Percentiles rank a stretch among this genome's conserved stretches.
phyloP scores from a whole-genome alignment of 2,329 filamentous ascomycete genomes.

The Colletotrichum trifolii region DNA sequence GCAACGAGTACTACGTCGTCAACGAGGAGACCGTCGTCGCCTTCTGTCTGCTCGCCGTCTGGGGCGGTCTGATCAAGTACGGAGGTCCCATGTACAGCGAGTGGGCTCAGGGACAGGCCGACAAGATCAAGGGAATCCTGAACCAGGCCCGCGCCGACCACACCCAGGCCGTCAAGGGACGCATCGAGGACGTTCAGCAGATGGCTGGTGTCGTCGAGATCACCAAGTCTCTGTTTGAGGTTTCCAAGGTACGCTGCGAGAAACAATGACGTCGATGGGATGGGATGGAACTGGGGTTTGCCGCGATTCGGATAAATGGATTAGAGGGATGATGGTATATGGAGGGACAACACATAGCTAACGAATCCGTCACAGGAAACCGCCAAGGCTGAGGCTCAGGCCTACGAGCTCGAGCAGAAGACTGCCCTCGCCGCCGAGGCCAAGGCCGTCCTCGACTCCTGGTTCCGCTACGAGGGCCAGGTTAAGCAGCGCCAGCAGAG shows the following conservation, averaged over 20 bases:
- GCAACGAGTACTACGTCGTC: slow-evolving; percentile 99
- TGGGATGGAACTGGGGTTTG: neutral
- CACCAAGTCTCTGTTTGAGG: slow-evolving; percentile 96
- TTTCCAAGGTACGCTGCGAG: slow-evolving; percentile 83
- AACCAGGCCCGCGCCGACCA: slow-evolving; percentile 95
- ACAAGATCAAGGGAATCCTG: slow-evolving; percentile 94
- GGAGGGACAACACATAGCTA: slow-evolving; percentile 13
- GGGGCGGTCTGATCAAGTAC: slow-evolving; percentile 91
- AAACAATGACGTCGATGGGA: slow-evolving; percentile 1
- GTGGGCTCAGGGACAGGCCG: slow-evolving; percentile 89
- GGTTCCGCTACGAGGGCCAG: slow-evolving; percentile 98
- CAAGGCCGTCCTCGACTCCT: slow-evolving; percentile 95
- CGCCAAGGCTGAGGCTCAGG: slow-evolving; percentile 93
- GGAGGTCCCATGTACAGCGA: slow-evolving; percentile 91
- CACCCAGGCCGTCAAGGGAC: slow-evolving; percentile 92
- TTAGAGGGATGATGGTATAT: neutral
- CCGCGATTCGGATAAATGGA: slow-evolving; percentile 5
- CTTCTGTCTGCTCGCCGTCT: slow-evolving; percentile 92
- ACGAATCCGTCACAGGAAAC: slow-evolving; percentile 77
- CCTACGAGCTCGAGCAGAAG: slow-evolving; percentile 96
- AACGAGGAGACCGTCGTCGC: slow-evolving; percentile 98
- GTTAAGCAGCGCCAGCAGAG: slow-evolving; percentile 99
- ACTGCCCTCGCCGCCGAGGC: slow-evolving; percentile 92
- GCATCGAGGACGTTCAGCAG: slow-evolving; percentile 95
- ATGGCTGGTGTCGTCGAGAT: slow-evolving; percentile 94